phyloP scores from a whole-genome alignment of 2,329 filamentous ascomycete genomes.

The Colletotrichum sp. region DNA sequence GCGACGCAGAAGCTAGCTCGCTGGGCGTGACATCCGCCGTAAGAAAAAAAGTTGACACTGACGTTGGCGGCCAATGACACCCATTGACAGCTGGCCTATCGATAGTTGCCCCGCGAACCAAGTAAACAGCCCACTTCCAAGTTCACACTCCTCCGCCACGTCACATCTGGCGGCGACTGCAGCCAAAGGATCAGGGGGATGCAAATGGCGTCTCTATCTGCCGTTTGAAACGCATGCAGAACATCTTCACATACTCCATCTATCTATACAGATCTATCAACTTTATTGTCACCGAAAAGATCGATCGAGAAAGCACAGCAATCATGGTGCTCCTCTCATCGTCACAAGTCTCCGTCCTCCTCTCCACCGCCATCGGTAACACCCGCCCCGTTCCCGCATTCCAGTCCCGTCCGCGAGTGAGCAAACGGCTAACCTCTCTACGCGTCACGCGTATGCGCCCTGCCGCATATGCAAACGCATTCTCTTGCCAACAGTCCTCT shows the following conservation, averaged over 20 bases:
- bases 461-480: not conserved
- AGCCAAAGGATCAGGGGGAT: not conserved
- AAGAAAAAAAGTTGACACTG: slow-evolving; percentile 3
- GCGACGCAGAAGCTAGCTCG: not conserved
- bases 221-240: not conserved
- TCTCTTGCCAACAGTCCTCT: slow-evolving; percentile 57
- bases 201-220: not conserved
- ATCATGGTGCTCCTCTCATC: slow-evolving; percentile 65
- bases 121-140: slow-evolving; percentile 22
- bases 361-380: slow-evolving; percentile 69
- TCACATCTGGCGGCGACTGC: not conserved
- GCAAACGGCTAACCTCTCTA: not conserved
- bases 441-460: slow-evolving; percentile 2
- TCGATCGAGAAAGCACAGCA: not conserved
- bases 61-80: not conserved
- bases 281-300: not conserved
- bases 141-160: not conserved
- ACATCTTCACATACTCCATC: not conserved
- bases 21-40: not conserved
- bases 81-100: slow-evolving; percentile 35
- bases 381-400: slow-evolving; percentile 20
- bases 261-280: not conserved
- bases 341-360: slow-evolving; percentile 71
- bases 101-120: slow-evolving; percentile 50
- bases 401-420: slow-evolving; percentile 1